Conservation (phyloP, 768 basidiomycete species). For the Lentinula sp. region DNA sequence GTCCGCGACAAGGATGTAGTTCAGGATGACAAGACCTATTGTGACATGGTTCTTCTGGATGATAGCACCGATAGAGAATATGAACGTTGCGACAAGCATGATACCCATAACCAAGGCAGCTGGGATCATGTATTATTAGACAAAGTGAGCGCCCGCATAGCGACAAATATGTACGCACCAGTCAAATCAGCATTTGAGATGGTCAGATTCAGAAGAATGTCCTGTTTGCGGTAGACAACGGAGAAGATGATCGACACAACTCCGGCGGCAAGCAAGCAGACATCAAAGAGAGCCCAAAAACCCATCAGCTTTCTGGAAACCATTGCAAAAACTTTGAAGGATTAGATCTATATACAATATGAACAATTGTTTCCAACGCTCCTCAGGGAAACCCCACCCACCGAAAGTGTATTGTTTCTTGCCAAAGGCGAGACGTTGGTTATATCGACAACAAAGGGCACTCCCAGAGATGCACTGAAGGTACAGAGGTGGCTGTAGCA, state of each 20-base stretch:
- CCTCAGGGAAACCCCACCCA: background rate
- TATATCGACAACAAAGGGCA: conserved; percentile 20
- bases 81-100: conserved; percentile 58
- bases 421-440: background rate
- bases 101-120: conserved; percentile 71
- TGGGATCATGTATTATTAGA: conserved; percentile 20
- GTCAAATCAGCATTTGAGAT: conserved; percentile 52
- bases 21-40: conserved; percentile 66
- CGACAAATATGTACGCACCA: conserved; percentile 29
- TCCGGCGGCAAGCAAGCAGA: conserved; percentile 67
- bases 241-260: conserved; percentile 60
- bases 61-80: conserved; percentile 66
- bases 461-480: conserved; percentile 45
- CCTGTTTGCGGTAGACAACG: conserved; percentile 61
- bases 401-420: background rate
- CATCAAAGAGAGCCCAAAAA: conserved; percentile 68
- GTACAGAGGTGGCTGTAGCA: conserved; percentile 37
- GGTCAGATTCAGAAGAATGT: conserved; percentile 72
- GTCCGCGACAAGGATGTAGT: conserved; percentile 67
- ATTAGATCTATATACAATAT: conserved; percentile 7
- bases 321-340: conserved; percentile 39
- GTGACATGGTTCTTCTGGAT: conserved; percentile 66
- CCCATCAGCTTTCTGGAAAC: conserved; percentile 65
- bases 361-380: background rate
- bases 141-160: background rate